Base-by-base conservation (phyloP, 2,329 filamentous ascomycete species). In the Epichloe scottii region DNA sequence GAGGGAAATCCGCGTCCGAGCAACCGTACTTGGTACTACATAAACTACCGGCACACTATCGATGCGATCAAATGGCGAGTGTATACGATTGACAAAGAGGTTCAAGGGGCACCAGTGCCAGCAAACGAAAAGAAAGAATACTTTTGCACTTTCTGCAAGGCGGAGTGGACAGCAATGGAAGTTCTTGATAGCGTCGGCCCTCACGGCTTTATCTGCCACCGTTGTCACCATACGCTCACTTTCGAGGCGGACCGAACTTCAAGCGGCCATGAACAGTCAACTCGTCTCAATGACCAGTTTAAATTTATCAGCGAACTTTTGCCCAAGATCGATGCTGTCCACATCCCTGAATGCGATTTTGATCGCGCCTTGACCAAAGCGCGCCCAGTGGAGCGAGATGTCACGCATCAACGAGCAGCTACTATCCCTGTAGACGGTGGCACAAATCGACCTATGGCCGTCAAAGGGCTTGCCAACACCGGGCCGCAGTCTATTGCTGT, bases 31-130 rank as follows among this genome's bases (percentile, higher is more conserved):
- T 98, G 95, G 76, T 98, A 95, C 72, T 98, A 88, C 69, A 91
- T 98, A 65, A 90, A 96, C 65, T 94, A 94, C 62, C 88, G 93
- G 53, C 86, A 88, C 52, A 89, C 91, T 37, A 89, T 98, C 62
- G 93, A 98, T 69, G 89, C 88, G 46, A 94, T 95, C 70, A 98
- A 98, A 68, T 98, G 87, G 78, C 85, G 88, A 55, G 82, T 95
- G 48, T 90, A 91, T 63, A 85, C 84, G 51, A 81, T 97, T 59
- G 89, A 90, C 58, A 90, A 91, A 65, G 82, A 85, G 50, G 89
- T 97, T 53, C 90, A 96, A 68, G 83, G 84, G 15, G 84, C 88
- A 52, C 87, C 87, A 15, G 82, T 87, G 17, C 84, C 88, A 0
- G 85, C 84, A 10, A 79, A 80, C 51, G 91, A 97, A 67, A 86